Evolutionary conservation across 2,329 filamentous ascomycete genomes (phyloP), one percentile per base, ranked within the genome.

Genomic region (Pseudogymnoascus sp.): DNA sequence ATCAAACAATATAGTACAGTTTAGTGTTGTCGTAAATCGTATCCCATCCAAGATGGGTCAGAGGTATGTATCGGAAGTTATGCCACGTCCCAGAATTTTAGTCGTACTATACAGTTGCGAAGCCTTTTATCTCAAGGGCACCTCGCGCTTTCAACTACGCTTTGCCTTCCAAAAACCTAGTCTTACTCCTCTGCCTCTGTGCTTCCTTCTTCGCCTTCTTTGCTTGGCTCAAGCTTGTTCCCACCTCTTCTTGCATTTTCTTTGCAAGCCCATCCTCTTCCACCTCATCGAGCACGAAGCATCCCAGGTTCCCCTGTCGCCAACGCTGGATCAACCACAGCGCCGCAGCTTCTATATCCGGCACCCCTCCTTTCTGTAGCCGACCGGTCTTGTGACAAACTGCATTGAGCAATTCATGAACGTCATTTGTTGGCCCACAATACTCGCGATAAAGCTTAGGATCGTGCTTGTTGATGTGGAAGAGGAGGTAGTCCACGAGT

Each of bases 401-500:
- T 1, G 79, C 83, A 13, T 84, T 80, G 11, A 99, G 81, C 26
- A 97, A 82, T 42, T 83, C 81, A 59, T 82, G 76, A n/a, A 96
- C 80, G 68, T 96, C 90, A 74, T 97, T 96, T 1, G 95, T 97
- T 0, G 93, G 91, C 37, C 75, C 71, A 60, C 80, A 82, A 72
- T 86, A 91, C 10, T 81, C 68, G 16, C 72, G 53, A 65, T 74
- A 74, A 21, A 69, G 31, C n/a, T 56, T 24, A 10, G 64, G 53
- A n/a, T 69, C 68, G 38, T 72, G 65, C 42, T 67, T 76, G 73
- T 99, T 99, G 64, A 97, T 80, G 63, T 87, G 86, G 76, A 85
- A 97, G 6, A 99, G 84, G 19, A 97, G 81, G 74, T 96, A 99
- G 73, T 99, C 95, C 35, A 90, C 93, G 10, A 97, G 77, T 24